Conservation (phyloP, 1,284 basidiomycete species). For the Sanguinoderma infundibulare region DNA sequence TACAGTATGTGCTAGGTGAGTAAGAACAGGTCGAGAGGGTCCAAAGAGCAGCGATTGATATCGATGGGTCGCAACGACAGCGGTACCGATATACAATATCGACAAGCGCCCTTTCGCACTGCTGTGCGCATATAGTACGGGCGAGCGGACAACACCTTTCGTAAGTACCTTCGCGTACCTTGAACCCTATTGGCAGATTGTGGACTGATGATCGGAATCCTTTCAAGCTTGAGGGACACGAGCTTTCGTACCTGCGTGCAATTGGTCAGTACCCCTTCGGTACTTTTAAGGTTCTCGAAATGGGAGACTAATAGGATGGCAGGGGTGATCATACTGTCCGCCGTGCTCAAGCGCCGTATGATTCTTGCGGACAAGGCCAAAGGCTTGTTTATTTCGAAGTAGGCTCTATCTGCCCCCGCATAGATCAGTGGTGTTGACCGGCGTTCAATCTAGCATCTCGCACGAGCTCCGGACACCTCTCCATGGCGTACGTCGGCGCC, state of each 20-base stretch:
- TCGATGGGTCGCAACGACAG: slow-evolving; percentile 41
- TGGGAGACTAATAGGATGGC: background rate
- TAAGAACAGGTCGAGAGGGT: slow-evolving; percentile 6
- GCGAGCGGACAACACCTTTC: slow-evolving; percentile 79
- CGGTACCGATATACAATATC: slow-evolving; percentile 92
- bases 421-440: slow-evolving; percentile 4
- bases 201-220: background rate
- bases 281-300: background rate
- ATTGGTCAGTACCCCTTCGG: slow-evolving; percentile 55
- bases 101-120: slow-evolving; percentile 94
- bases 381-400: slow-evolving; percentile 91
- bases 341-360: slow-evolving; percentile 92
- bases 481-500: slow-evolving; percentile 73
- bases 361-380: slow-evolving; percentile 94
- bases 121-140: slow-evolving; percentile 89
- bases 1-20: slow-evolving; percentile 87
- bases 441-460: slow-evolving; percentile 69
- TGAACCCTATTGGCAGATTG: background rate
- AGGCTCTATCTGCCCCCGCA: slow-evolving; percentile 29
- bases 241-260: slow-evolving; percentile 89
- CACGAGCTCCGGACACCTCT: slow-evolving; percentile 92
- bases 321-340: slow-evolving; percentile 94
- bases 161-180: slow-evolving; percentile 48
- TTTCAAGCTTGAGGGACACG: slow-evolving; percentile 84
- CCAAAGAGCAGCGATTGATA: background rate